Conservation (phyloP, 1,284 basidiomycete species). For the Heterobasidion parviporum region DNA sequence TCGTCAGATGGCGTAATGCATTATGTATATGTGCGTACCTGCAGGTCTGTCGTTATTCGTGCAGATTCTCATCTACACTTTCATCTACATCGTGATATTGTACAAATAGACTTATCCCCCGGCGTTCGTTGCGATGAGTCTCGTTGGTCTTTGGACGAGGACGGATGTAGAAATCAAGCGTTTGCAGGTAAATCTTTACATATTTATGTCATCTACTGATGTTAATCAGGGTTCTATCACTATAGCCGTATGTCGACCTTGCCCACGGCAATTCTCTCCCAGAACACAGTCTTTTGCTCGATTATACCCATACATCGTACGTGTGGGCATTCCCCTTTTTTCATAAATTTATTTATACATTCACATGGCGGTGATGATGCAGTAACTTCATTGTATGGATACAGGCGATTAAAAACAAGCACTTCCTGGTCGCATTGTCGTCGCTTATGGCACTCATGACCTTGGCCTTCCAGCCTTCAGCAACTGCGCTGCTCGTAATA, state of each 20-base stretch:
- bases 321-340: constrained; percentile 5
- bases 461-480: constrained; percentile 39
- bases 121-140: constrained; percentile 29
- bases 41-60: too few species aligned
- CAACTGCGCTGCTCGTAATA: constrained; percentile 38
- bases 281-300: constrained; percentile 39
- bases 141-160: constrained; percentile 44
- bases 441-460: constrained; percentile 38
- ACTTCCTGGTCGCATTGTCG: constrained; percentile 38
- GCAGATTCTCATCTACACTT: too few species aligned
- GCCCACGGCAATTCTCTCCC: constrained; percentile 43
- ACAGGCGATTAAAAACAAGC: constrained; percentile 31
- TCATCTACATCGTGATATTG: background rate
- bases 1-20: constrained; percentile 29
- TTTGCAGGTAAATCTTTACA: constrained; percentile 31
- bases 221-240: background rate
- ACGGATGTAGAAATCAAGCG: constrained; percentile 47
- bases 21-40: constrained; percentile 35
- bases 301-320: constrained; percentile 42
- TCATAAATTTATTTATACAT: too few species aligned
- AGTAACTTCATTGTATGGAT: constrained; percentile 41
- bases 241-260: constrained; percentile 46
- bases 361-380: background rate
- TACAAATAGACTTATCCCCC: constrained; percentile 37
- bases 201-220: background rate